Evolutionary conservation across 2,329 filamentous ascomycete species (phyloP).

Genomic region (Scedosporium apiospermum): DNA sequence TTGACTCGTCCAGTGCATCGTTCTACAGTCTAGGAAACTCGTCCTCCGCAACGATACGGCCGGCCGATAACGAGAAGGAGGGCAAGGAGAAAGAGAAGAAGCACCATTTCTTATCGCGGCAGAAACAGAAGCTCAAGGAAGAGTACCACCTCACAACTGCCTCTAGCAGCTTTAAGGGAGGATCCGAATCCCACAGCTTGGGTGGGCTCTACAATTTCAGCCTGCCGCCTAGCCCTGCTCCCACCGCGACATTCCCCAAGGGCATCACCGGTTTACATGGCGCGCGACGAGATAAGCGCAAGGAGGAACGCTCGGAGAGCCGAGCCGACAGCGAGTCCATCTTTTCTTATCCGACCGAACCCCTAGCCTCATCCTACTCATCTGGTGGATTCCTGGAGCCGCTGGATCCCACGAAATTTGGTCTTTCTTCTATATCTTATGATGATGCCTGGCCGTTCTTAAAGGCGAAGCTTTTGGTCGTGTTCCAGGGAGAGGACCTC

Average conservation of each 20-base stretch:
- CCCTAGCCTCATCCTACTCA: background rate
- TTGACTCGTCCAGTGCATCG: slow-evolving; percentile 50
- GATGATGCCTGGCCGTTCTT: slow-evolving; percentile 80
- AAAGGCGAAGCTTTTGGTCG: slow-evolving; percentile 63
- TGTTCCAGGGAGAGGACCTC: slow-evolving; percentile 75
- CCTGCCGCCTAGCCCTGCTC: slow-evolving; percentile 60
- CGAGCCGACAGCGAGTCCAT: slow-evolving; percentile 43
- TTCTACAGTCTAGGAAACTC: slow-evolving; percentile 69
- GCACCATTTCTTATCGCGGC: slow-evolving; percentile 69
- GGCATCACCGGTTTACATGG: slow-evolving; percentile 48
- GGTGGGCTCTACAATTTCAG: slow-evolving; percentile 73
- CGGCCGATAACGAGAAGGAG: slow-evolving; percentile 43
- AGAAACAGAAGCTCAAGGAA: slow-evolving; percentile 71
- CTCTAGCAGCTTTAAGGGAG: slow-evolving; percentile 57
- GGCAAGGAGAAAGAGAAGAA: slow-evolving; percentile 65
- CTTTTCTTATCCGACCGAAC: slow-evolving; percentile 18
- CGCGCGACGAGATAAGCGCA: slow-evolving; percentile 57
- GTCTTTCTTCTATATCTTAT: slow-evolving; percentile 58
- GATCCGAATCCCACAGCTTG: slow-evolving; percentile 62
- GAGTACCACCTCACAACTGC: slow-evolving; percentile 66
- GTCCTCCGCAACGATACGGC: slow-evolving; percentile 67
- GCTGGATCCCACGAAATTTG: slow-evolving; percentile 46
- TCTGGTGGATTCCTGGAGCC: slow-evolving; percentile 38
- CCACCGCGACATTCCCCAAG: slow-evolving; percentile 63
- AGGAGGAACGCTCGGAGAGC: slow-evolving; percentile 52